Base-by-base conservation (phyloP, 345 rosid genomes). In the Iberis pinnata region DNA sequence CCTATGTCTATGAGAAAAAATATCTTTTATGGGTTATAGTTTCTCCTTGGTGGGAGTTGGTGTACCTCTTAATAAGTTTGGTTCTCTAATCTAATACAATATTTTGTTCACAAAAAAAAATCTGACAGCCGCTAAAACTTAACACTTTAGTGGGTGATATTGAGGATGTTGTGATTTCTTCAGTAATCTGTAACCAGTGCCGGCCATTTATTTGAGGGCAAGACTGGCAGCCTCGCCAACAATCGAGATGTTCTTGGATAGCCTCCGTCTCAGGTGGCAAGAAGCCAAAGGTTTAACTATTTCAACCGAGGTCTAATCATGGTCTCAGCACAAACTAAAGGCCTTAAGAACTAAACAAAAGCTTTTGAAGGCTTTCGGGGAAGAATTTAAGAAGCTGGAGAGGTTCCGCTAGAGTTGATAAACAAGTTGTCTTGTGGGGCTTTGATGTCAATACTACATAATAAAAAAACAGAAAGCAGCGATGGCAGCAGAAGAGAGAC, bases 221-320 rank as follows among this genome's bases (percentile, higher is more conserved):
- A 85, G 70, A 68, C 70, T 81, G 67, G 80, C 79, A 33, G 94
- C 81, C 57, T 69, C 71, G 3, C 90, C 95, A 40, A 66, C 71
- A 13, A 54, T 83, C 61, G 80, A 65, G 5, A 68, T 63, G 41
- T 81, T 81, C 76, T 72, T 83, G 73, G 88, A 88, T 67, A 61
- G 83, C 61, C 58, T 80, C 49, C 76, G 80, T 61, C 62, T 70
- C 61, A 78, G 88, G 69, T 85, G 98, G 71, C 98, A 83, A 70
- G 97, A 85, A 62, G 97, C 97, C 7, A 97, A 88, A 76, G 97
- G 97, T 53, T 56, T 85, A 72, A 92, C 98, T 59, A 88, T 97
- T 18, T 63, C 85, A 61, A 81, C 94, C 2, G 95, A 85, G 98
- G 81, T 62, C 71, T 92, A 40, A 49, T 83, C 44, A 92, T 85